Percentiles rank a stretch among this genome's conserved stretches.
phyloP scores from a whole-genome alignment of 2,329 filamentous ascomycete genomes.

The Cadophora gregata region DNA sequence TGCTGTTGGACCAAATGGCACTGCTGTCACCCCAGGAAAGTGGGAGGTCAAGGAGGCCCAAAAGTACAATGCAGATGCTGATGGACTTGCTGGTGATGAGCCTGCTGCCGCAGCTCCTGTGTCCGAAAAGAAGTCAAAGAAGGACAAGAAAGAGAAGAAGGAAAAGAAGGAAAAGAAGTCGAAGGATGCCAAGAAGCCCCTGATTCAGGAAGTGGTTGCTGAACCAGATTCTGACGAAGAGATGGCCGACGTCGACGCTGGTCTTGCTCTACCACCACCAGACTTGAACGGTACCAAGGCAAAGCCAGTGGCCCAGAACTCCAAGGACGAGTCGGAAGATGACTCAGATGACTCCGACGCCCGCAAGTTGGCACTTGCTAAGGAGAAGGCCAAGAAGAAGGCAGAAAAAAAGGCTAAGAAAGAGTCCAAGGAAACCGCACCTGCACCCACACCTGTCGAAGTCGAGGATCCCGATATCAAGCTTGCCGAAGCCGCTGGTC shows the following conservation, averaged over 20 bases:
- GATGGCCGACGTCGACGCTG: slow-evolving; percentile 39
- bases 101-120: slow-evolving; percentile 56
- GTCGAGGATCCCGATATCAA: slow-evolving; percentile 50
- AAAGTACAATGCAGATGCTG: slow-evolving; percentile 94
- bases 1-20: slow-evolving; percentile 75
- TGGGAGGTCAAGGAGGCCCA: slow-evolving; percentile 91
- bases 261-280: slow-evolving; percentile 31
- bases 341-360: slow-evolving; percentile 34
- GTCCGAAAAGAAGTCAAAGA: slow-evolving; percentile 52
- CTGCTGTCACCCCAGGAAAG: slow-evolving; percentile 69
- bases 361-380: slow-evolving; percentile 38
- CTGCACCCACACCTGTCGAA: slow-evolving; percentile 43
- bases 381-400: slow-evolving; percentile 48
- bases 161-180: slow-evolving; percentile 49
- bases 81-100: slow-evolving; percentile 77
- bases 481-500: slow-evolving; percentile 68
- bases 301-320: slow-evolving; percentile 30
- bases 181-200: slow-evolving; percentile 37
- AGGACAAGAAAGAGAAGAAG: slow-evolving; percentile 57
- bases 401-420: slow-evolving; percentile 49
- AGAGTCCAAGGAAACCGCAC: slow-evolving; percentile 34
- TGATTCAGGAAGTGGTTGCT: slow-evolving; percentile 44
- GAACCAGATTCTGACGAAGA: slow-evolving; percentile 37
- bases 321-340: slow-evolving; percentile 29
- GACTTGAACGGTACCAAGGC: slow-evolving; percentile 36